These are phyloP conservation scores for Knufia fluminis DNA, from an alignment of 2,329 filamentous ascomycete species.

Conservation along the genomic window DNA sequence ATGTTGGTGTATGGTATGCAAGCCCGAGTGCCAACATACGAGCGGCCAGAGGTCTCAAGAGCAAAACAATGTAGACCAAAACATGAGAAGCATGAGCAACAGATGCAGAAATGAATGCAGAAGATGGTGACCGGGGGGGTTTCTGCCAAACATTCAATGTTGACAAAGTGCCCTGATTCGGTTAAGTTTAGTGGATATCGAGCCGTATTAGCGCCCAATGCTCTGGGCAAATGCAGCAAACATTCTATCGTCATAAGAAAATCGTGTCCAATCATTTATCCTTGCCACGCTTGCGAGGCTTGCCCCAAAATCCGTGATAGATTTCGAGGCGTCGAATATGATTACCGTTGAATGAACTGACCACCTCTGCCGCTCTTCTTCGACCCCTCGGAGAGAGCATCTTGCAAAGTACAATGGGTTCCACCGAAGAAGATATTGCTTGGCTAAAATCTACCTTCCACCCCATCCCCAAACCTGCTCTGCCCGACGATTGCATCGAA, in stretches of 20 bases:
- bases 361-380: no score
- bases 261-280: not conserved
- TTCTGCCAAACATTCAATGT: conserved; percentile 3
- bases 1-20: not conserved
- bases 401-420: conserved; percentile 29
- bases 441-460: conserved; percentile 59
- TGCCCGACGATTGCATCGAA: conserved; percentile 78
- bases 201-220: not conserved
- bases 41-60: conserved; percentile 23
- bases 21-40: not conserved
- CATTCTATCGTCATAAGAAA: not conserved
- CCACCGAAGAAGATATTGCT: conserved; percentile 49
- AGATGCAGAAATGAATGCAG: not conserved
- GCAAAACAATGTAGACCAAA: conserved; percentile 2
- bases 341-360: no score
- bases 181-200: not conserved
- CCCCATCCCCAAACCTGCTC: conserved; percentile 52
- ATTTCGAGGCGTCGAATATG: no score
- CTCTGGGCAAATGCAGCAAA: not conserved
- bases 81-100: conserved; percentile 7
- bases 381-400: no score
- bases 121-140: no score
- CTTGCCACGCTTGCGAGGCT: no score
- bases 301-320: no score
- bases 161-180: not conserved